Percentiles rank a stretch among this genome's conserved stretches.
Conservation (phyloP, 2,329 filamentous ascomycete species). For the Aspergillus ruber region DNA sequence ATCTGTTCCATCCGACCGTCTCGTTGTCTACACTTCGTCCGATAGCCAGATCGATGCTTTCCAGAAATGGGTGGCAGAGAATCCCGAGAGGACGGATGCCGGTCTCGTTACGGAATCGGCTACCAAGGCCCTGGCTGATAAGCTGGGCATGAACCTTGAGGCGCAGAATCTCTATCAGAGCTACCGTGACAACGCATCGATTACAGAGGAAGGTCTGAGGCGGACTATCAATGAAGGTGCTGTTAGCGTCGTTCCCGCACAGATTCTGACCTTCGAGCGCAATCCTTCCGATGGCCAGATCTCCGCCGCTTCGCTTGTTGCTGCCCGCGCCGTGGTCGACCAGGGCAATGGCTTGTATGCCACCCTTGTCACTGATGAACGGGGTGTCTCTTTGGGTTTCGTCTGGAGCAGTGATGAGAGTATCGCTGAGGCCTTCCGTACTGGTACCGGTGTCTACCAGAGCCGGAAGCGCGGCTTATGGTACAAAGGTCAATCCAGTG, state of each 20-base stretch:
- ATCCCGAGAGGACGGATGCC: slow-evolving; percentile 30
- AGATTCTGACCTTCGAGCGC: slow-evolving; percentile 60
- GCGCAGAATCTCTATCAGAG: slow-evolving; percentile 36
- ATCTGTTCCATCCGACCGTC: slow-evolving; percentile 48
- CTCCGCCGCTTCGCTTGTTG: slow-evolving; percentile 63
- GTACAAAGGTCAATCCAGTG: slow-evolving; percentile 94
- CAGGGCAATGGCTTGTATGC: slow-evolving; percentile 76
- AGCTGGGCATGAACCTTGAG: slow-evolving; percentile 31
- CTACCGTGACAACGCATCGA: slow-evolving; percentile 26
- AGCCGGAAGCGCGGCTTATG: slow-evolving; percentile 91
- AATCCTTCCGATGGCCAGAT: slow-evolving; percentile 54
- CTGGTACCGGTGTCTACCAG: slow-evolving; percentile 82
- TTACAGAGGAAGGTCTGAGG: slow-evolving; percentile 43
- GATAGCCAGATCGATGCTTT: slow-evolving; percentile 33
- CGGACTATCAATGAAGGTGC: slow-evolving; percentile 45
- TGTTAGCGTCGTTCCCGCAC: slow-evolving; percentile 69
- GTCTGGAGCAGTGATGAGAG: slow-evolving; percentile 94
- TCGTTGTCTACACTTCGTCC: slow-evolving; percentile 49
- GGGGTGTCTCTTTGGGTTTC: slow-evolving; percentile 74
- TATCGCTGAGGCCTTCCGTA: slow-evolving; percentile 75
- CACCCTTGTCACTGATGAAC: slow-evolving; percentile 85
- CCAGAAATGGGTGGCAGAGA: slow-evolving; percentile 34
- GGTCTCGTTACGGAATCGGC: slow-evolving; percentile 29
- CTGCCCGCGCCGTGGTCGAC: slow-evolving; percentile 72
- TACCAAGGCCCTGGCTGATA: slow-evolving; percentile 31